Percentiles rank a stretch among this genome's conserved stretches.
These are phyloP conservation scores for Saturnispora bothae DNA, from an alignment of 805 yeast genomes.

Conservation along the genomic window DNA sequence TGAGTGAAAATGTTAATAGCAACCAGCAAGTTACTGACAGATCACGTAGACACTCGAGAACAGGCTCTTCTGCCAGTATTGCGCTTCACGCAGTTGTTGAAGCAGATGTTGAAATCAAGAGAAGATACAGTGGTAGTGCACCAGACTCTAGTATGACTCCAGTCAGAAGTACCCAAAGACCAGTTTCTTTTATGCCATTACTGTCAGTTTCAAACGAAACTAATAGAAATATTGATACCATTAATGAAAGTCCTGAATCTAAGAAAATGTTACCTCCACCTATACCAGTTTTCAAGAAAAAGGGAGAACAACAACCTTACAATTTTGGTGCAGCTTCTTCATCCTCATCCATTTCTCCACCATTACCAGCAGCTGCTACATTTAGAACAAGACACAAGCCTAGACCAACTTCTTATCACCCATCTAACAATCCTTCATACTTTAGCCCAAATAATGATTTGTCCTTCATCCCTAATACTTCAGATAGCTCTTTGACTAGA, in stretches of 20 bases:
- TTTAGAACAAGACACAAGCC: constrained; percentile 41
- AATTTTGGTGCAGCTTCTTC: background rate
- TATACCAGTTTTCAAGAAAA: constrained; percentile 17
- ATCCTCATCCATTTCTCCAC: background rate
- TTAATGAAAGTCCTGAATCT: constrained; percentile 34
- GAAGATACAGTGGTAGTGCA: constrained; percentile 24
- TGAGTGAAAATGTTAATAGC: background rate
- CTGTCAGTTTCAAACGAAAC: constrained; percentile 18
- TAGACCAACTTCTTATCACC: constrained; percentile 79
- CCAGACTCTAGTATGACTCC: constrained; percentile 14
- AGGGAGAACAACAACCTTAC: constrained; percentile 29
- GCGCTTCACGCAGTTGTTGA: constrained; percentile 69
- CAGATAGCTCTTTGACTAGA: constrained; percentile 17
- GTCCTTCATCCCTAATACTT: constrained; percentile 21
- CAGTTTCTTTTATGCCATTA: constrained; percentile 22
- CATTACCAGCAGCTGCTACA: constrained; percentile 5
- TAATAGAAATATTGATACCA: constrained; percentile 29
- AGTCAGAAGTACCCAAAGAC: constrained; percentile 17
- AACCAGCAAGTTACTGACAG: background rate
- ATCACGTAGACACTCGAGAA: constrained; percentile 11
- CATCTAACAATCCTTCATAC: constrained; percentile 29
- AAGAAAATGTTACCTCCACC: constrained; percentile 18
- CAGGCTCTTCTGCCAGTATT: constrained; percentile 47
- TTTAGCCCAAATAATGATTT: constrained; percentile 23
- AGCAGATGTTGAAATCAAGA: constrained; percentile 35